phyloP scores from a whole-genome alignment of 179 eudicot species.

The Actinidia polygama region DNA sequence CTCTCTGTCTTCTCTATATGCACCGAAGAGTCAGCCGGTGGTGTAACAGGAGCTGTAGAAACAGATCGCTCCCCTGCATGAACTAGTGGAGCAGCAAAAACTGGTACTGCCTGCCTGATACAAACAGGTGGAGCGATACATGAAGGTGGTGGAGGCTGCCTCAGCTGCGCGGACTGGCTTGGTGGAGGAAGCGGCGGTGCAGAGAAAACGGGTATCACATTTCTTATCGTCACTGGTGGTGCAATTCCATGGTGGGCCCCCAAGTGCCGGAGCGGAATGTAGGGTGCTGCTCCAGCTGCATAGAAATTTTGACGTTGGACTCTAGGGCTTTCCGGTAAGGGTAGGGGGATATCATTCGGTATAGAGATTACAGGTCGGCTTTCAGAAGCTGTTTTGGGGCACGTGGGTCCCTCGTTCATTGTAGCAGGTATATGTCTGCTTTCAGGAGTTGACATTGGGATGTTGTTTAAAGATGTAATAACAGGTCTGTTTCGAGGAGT shows the following conservation, averaged over 20 bases:
- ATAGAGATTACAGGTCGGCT: constrained; percentile 25
- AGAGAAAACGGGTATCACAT: constrained; percentile 70
- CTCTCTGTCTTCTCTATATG: constrained; percentile 7
- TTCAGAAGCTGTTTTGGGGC: constrained; percentile 38
- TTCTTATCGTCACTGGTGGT: constrained; percentile 75
- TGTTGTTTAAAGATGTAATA: constrained; percentile 22
- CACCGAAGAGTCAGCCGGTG: constrained; percentile 11
- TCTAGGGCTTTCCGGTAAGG: constrained; percentile 34
- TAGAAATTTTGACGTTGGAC: constrained; percentile 50
- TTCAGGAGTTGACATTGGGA: constrained; percentile 35
- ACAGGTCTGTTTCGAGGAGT: constrained; percentile 48
- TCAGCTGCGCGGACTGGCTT: constrained; percentile 40
- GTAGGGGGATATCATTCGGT: constrained; percentile 25
- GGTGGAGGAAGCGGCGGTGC: constrained; percentile 62
- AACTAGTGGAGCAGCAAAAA: constrained; percentile 45
- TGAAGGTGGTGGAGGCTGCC: constrained; percentile 37
- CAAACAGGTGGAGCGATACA: constrained; percentile 58
- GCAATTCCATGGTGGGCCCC: constrained; percentile 60
- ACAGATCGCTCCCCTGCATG: constrained; percentile 27
- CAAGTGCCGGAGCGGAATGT: constrained; percentile 66
- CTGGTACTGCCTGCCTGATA: constrained; percentile 50
- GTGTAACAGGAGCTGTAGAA: constrained; percentile 19
- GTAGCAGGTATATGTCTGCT: constrained; percentile 23
- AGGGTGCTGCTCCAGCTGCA: constrained; percentile 75
- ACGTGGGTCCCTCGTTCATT: constrained; percentile 19